phyloP scores from a whole-genome alignment of 1,284 basidiomycete species.

The Termitomyces sp. region DNA sequence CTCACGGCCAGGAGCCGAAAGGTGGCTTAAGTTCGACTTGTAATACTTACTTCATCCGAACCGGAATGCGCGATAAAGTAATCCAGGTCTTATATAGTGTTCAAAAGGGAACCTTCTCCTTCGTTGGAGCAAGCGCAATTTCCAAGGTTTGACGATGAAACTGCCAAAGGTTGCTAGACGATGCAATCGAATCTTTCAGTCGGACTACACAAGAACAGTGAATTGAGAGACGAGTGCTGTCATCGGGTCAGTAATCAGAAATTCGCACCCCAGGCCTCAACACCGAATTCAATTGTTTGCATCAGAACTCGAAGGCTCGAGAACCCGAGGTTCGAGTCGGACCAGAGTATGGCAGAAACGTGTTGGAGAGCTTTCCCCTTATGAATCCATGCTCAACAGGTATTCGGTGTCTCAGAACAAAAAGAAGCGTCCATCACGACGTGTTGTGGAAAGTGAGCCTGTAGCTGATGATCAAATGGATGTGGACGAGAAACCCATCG shows the following conservation, averaged over 20 bases:
- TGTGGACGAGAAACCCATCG: conserved; percentile 65
- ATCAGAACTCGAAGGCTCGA: background rate
- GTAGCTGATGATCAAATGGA: conserved; percentile 62
- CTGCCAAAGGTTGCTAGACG: background rate
- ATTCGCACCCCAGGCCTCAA: too few relatives aligned
- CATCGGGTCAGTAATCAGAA: background rate
- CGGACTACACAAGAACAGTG: background rate
- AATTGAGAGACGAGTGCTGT: conserved; percentile 1
- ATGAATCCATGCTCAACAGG: conserved; percentile 7
- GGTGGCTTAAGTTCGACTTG: too few relatives aligned
- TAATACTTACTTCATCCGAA: too few relatives aligned
- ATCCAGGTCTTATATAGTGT: too few relatives aligned
- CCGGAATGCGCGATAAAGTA: too few relatives aligned
- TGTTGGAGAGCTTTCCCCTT: background rate
- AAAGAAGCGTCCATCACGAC: conserved; percentile 80
- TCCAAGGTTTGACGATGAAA: background rate
- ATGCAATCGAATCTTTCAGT: background rate
- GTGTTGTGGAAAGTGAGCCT: conserved; percentile 62
- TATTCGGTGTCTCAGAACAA: conserved; percentile 60
- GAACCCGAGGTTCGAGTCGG: background rate
- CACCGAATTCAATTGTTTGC: background rate
- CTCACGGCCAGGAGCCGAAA: too few relatives aligned
- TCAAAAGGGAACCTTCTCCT: background rate
- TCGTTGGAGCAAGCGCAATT: background rate
- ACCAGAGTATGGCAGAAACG: too few relatives aligned